Percentiles rank a stretch among this genome's conserved stretches.
These are phyloP conservation scores for Fraxinus ornus DNA, from an alignment of 305 asterid species.

Conservation along the genomic window DNA sequence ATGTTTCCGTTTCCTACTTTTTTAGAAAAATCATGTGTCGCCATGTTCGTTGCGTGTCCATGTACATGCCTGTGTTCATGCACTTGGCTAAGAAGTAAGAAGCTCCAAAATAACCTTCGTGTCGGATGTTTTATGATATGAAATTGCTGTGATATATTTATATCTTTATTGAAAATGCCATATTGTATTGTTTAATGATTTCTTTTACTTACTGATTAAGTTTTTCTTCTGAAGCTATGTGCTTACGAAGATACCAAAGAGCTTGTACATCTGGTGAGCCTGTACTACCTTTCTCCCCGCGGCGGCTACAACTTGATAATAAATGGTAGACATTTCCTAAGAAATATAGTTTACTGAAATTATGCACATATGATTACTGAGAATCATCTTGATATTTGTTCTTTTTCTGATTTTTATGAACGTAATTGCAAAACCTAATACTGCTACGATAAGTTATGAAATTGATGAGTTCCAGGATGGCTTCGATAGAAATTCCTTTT, in stretches of 20 bases:
- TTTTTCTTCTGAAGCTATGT: conserved; percentile 66
- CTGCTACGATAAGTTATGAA: background rate
- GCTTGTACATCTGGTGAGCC: conserved; percentile 73
- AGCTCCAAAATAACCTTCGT: background rate
- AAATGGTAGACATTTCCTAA: conserved; percentile 56
- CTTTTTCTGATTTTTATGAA: background rate
- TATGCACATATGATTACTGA: background rate
- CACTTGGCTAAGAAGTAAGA: background rate
- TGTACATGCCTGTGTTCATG: background rate
- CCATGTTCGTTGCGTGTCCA: background rate
- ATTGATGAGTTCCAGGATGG: background rate
- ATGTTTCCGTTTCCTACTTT: background rate
- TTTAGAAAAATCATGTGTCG: background rate
- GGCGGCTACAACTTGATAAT: conserved; percentile 66
- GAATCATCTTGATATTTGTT: background rate
- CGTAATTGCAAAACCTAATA: background rate
- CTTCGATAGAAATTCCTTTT: background rate
- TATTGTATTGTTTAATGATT: conserved; percentile 15
- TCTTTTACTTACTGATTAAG: conserved; percentile 23
- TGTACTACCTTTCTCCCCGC: conserved; percentile 63
- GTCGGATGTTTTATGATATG: background rate
- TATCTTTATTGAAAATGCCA: background rate
- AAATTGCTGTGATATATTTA: conserved; percentile 2
- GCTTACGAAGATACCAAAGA: conserved; percentile 74
- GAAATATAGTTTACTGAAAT: background rate